A percentile compares a stretch with the other conserved stretches of the same genome.
These are phyloP conservation scores for Calonectria multiphialidica DNA, from an alignment of 2,329 filamentous ascomycete genomes.

Conservation along the genomic window DNA sequence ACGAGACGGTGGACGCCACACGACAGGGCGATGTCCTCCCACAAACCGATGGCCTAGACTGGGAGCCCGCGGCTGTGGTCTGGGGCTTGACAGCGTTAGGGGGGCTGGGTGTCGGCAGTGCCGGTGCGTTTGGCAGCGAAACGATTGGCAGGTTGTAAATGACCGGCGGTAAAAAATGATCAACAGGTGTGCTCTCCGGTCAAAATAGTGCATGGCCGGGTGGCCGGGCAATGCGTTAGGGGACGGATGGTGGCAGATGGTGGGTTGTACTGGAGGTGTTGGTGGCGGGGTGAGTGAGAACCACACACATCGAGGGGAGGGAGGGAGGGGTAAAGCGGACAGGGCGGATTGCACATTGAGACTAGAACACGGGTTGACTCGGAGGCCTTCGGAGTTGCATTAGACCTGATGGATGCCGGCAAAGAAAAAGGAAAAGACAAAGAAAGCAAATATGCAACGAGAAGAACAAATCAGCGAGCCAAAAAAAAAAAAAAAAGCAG, in stretches of 20 bases:
- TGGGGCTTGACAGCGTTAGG: constrained; percentile 60
- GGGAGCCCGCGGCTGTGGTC: constrained; percentile 59
- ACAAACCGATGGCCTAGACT: constrained; percentile 41
- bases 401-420: neutral
- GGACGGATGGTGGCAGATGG: neutral
- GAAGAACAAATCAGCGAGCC: neutral
- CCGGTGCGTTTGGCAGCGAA: constrained; percentile 62
- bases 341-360: neutral
- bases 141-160: constrained; percentile 47
- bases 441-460: neutral
- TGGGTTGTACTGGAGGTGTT: neutral
- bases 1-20: constrained; percentile 42
- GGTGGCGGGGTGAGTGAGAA: neutral
- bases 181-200: neutral
- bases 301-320: too few species aligned
- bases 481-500: too few species aligned
- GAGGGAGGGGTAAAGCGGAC: neutral
- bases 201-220: neutral
- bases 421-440: neutral
- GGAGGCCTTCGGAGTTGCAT: constrained; percentile 1
- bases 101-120: constrained; percentile 58
- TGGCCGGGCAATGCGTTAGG: constrained; percentile 39
- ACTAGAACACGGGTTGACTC: neutral
- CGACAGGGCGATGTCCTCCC: constrained; percentile 58
- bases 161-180: neutral